Evolutionary conservation across 108 stramenopile genomes (phyloP).

Genomic region (Discostella pseudostelligera): DNA sequence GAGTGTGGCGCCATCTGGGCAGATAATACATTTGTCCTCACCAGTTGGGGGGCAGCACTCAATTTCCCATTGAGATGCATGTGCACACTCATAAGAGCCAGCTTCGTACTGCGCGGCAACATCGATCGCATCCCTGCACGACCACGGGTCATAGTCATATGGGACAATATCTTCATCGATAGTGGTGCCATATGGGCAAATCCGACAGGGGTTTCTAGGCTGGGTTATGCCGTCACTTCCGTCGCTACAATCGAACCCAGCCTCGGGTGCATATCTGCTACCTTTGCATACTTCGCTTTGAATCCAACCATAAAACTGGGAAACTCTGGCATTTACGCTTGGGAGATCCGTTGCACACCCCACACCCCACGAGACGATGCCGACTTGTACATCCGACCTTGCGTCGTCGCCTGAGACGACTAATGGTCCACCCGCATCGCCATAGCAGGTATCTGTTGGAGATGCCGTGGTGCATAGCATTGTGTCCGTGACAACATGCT

Average conservation of each 20-base stretch:
- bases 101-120: background rate
- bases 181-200: constrained; percentile 1
- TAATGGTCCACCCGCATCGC: constrained; percentile 46
- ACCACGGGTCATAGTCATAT: background rate
- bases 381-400: constrained; percentile 32
- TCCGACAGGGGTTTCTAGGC: background rate
- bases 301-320: constrained; percentile 32
- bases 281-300: constrained; percentile 17
- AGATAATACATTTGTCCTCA: background rate
- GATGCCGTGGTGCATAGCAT: constrained; percentile 34
- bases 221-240: background rate
- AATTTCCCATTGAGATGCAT: background rate
- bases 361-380: constrained; percentile 35
- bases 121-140: background rate
- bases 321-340: constrained; percentile 40
- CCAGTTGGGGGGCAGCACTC: background rate
- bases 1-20: background rate
- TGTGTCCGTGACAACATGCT: constrained; percentile 19
- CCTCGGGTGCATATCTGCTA: constrained; percentile 10
- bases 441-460: constrained; percentile 28
- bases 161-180: background rate
- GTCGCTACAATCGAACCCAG: constrained; percentile 9
- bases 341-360: constrained; percentile 38
- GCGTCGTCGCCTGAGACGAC: constrained; percentile 23
- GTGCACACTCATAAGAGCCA: background rate